phyloP scores from a whole-genome alignment of 2,329 filamentous ascomycete genomes.

The Byssoonygena ceratinophila region DNA sequence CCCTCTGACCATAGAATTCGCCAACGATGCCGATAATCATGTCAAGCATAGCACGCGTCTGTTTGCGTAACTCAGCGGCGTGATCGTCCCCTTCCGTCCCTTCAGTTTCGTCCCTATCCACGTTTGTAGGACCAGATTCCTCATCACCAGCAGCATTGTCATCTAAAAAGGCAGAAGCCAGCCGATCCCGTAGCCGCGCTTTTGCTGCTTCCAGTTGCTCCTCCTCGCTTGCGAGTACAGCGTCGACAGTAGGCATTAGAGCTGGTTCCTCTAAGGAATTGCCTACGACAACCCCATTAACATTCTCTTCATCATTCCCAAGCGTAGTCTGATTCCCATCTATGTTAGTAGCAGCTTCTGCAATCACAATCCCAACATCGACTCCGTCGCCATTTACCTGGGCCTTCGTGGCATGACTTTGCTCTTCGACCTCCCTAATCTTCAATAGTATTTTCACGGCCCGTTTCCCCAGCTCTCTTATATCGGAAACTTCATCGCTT shows the following conservation, averaged over 20 bases:
- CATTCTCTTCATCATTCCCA: not conserved
- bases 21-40: conserved; percentile 85
- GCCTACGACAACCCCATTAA: not conserved
- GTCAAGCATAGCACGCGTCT: conserved; percentile 60
- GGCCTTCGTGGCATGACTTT: conserved; percentile 18
- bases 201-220: conserved; percentile 42
- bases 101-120: conserved; percentile 21
- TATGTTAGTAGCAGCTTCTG: conserved; percentile 4
- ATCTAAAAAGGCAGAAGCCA: conserved; percentile 17
- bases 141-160: conserved; percentile 29
- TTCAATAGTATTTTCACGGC: conserved; percentile 46
- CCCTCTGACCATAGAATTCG: conserved; percentile 80
- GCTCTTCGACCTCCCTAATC: conserved; percentile 37
- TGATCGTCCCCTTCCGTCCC: conserved; percentile 18
- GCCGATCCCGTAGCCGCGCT: conserved; percentile 36
- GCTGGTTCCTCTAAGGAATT: not conserved
- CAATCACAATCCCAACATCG: conserved; percentile 1
- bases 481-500: conserved; percentile 61
- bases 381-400: conserved; percentile 19
- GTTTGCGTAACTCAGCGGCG: conserved; percentile 22
- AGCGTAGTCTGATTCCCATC: not conserved
- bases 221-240: conserved; percentile 3
- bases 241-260: not conserved
- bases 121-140: conserved; percentile 32
- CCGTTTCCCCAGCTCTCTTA: conserved; percentile 69